Evolutionary conservation across 352 stramenopile species (phyloP), one percentile per base, ranked within the genome.

Genomic region (Pythium myriotylum): DNA sequence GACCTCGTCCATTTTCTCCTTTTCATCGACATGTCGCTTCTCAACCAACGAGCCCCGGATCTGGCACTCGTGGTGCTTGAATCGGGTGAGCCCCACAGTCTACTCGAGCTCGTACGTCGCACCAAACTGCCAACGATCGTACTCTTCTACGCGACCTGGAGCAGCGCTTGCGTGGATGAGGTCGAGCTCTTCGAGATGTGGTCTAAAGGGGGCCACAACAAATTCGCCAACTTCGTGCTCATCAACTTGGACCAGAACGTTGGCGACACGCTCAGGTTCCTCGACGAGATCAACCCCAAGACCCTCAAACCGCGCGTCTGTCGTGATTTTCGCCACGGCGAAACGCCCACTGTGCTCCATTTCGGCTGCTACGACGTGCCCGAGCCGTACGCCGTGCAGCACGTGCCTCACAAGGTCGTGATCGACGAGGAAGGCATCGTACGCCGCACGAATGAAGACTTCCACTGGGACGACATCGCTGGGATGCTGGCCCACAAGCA

Each of bases 71-170:
- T 84, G 13, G 78, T 86, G 58, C 67, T 88, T 26, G 78, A 86
- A 62, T 79, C 65, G 3, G 78, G 78, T 13, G 72, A 81, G 37
- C 48, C 43, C 43, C 65, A 67, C 46, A 68, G 59, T 19, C 65
- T 88, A 23, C 35, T 66, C 24, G 61, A 73, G n/a, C 41, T 85
- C 53, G 53, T 81, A 12, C 39, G 69, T 32, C 54, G 62, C 54
- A 73, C 63, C 29, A 68, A 68, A 41, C 64, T 70, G 32, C 70
- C 75, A 23, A 82, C 74, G 16, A 59, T 86, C 48, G 41, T 85
- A 64, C 76, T 82, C 22, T 85, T 88, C 53, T 88, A 86, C 66
- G 77, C 76, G 16, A 89, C 79, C 32, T 89, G 77, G 80, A 85
- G 77, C 68, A 76, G 71, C 24, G 74, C 76, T 20, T 85, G 79